phyloP scores from a whole-genome alignment of 1,139 yeast species.

The Saccharomyces hybrid region DNA sequence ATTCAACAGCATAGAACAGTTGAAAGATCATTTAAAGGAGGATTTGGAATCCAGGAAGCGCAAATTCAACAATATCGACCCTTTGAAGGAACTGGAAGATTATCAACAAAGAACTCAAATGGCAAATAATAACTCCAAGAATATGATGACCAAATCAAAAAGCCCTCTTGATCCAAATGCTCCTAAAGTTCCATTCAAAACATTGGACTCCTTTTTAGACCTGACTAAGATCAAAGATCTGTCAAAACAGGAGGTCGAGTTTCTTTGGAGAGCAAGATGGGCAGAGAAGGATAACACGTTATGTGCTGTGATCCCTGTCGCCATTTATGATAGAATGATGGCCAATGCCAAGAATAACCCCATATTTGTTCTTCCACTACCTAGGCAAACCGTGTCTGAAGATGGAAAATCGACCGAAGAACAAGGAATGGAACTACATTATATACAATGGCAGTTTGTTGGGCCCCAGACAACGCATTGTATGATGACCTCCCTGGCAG shows the following conservation, averaged over 20 bases:
- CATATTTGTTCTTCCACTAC: slow-evolving; percentile 63
- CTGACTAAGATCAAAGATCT: slow-evolving; percentile 54
- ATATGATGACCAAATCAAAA: slow-evolving; percentile 28
- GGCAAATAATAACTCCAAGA: not conserved
- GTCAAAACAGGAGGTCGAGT: slow-evolving; percentile 59
- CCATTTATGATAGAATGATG: slow-evolving; percentile 53
- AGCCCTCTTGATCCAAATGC: slow-evolving; percentile 42
- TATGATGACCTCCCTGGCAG: slow-evolving; percentile 85
- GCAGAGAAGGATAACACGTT: slow-evolving; percentile 50
- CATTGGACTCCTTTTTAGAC: slow-evolving; percentile 62
- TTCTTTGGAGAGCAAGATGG: slow-evolving; percentile 86
- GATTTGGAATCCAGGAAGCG: slow-evolving; percentile 50
- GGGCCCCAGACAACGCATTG: slow-evolving; percentile 83
- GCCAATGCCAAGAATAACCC: slow-evolving; percentile 69
- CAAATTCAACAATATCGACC: slow-evolving; percentile 57
- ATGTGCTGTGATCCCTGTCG: slow-evolving; percentile 53
- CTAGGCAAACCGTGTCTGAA: slow-evolving; percentile 33
- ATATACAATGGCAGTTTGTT: slow-evolving; percentile 88
- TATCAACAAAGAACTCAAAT: slow-evolving; percentile 31
- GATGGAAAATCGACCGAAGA: slow-evolving; percentile 4
- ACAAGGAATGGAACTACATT: slow-evolving; percentile 61
- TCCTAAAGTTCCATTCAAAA: slow-evolving; percentile 55
- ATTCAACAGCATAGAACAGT: slow-evolving; percentile 45
- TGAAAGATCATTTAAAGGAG: slow-evolving; percentile 55
- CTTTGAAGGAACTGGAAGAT: slow-evolving; percentile 57